Base-by-base conservation (phyloP, 129 eudicot genomes). In the Chrysanthemum seticuspe region DNA sequence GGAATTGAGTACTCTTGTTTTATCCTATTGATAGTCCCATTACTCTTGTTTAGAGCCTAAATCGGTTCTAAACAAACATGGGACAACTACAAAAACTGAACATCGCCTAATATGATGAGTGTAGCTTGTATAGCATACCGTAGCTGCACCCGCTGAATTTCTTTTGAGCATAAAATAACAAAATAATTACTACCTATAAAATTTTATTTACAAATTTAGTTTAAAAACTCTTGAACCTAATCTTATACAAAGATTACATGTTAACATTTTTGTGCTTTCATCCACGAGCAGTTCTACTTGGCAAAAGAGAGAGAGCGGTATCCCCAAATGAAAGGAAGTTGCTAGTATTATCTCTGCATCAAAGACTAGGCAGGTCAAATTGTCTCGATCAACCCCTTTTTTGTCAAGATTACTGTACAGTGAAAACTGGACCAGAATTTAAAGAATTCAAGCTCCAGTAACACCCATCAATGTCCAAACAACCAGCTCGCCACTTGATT, bases 401-500 rank as follows among this genome's bases (percentile, higher is more conserved):
- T 48, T 34, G 61, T 54, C 71, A 45, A 40, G 57, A 63, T 69
- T 78, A 48, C 45, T 47, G 74, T 54, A 85, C 77, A 62, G 80
- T 80, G 64, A 93, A 81, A 66, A 79, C 10, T 1, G 86, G 93
- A 68, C 89, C 87, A 62, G 73, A 76, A 73, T 84, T 86, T 23
- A 64, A 40, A 50, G 93, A 84, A 54, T 86, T 84, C 50, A 90
- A 81, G 67, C 84, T 94, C 96, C 92, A 81, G 67, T 83, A 94
- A 81, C 78, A 76, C 62, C 97, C 96, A 27, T 71, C 67, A 18
- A 59, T 25, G 65, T 94, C 97, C 49, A 87, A 61, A 75, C 80
- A 83, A 51, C 93, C 83, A 81, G 96, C 83, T 19, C 69, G 87
- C 98, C 96, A 94, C 74, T 81, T 81, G 53, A 90, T 90, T 71